Percentiles rank a stretch among this genome's conserved stretches.
Evolutionary conservation across 2,329 filamentous ascomycete species (phyloP).

Genomic region (Neocatenulostroma microsporum): DNA sequence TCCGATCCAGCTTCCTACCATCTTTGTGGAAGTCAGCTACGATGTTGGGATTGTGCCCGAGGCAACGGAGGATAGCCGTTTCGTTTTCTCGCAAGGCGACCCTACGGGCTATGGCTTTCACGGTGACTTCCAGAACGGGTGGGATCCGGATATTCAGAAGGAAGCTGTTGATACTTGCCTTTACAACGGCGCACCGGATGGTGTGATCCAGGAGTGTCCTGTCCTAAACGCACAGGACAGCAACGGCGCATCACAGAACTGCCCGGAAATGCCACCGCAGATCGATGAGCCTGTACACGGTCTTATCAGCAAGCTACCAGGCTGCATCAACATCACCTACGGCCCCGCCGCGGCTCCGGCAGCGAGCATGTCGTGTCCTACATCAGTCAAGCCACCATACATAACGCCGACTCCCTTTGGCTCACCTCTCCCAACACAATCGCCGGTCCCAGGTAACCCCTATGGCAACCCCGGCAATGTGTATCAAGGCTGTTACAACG

Average conservation of each 20-base stretch:
- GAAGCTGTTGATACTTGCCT: conserved; percentile 32
- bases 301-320: conserved; percentile 26
- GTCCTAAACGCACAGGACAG: conserved; percentile 25
- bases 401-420: conserved; percentile 24
- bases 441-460: conserved; percentile 18
- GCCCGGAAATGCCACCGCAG: conserved; percentile 24
- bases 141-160: conserved; percentile 35
- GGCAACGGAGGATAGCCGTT: conserved; percentile 30
- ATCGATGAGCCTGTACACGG: conserved; percentile 25
- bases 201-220: conserved; percentile 6
- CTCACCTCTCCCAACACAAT: conserved; percentile 22
- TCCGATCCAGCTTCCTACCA: conserved; percentile 31
- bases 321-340: conserved; percentile 27
- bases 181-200: conserved; percentile 16
- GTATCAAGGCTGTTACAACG: conserved; percentile 32
- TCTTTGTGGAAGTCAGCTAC: conserved; percentile 38
- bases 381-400: conserved; percentile 15
- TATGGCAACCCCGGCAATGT: conserved; percentile 19
- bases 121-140: conserved; percentile 48
- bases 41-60: conserved; percentile 28
- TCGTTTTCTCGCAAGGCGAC: conserved; percentile 43
- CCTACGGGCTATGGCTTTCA: conserved; percentile 48
- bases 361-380: conserved; percentile 24
- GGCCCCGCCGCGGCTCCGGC: conserved; percentile 25
- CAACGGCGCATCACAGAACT: conserved; percentile 21